Conservation (phyloP, 2,329 filamentous ascomycete genomes). For the Diplocarpon mali region DNA sequence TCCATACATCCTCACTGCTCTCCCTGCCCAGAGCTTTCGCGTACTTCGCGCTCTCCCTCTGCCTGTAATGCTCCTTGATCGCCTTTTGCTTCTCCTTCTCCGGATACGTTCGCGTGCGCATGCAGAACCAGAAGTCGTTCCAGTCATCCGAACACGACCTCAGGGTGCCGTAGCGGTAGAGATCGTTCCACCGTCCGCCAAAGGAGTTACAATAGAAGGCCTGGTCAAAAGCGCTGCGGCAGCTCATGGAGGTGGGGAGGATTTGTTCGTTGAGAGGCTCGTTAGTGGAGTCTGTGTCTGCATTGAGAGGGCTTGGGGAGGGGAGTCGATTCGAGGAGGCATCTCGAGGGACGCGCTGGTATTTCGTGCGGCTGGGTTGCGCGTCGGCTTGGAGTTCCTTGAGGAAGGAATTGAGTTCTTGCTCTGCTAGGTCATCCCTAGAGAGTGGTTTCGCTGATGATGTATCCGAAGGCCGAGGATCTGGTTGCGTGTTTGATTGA, state of each 20-base stretch:
- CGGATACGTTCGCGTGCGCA: constrained; percentile 61
- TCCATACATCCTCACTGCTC: constrained; percentile 89
- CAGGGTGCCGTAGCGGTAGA: constrained; percentile 77
- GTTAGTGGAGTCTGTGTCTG: neutral
- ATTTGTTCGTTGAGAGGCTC: constrained; percentile 52
- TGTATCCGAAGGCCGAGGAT: constrained; percentile 9
- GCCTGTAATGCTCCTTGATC: constrained; percentile 28
- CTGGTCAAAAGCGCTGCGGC: constrained; percentile 79
- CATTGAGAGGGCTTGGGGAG: constrained; percentile 3
- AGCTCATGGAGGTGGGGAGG: constrained; percentile 76
- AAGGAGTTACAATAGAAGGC: constrained; percentile 91
- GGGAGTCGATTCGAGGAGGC: constrained; percentile 8
- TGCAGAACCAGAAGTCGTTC: constrained; percentile 96
- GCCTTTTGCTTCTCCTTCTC: constrained; percentile 44
- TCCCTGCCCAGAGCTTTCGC: constrained; percentile 55
- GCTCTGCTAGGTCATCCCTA: constrained; percentile 25
- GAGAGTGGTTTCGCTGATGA: constrained; percentile 15
- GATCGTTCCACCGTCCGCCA: constrained; percentile 80
- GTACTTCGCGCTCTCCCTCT: constrained; percentile 45
- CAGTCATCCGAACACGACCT: constrained; percentile 74
- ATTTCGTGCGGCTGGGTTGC: constrained; percentile 19
- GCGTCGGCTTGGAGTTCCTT: constrained; percentile 24
- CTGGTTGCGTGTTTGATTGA: constrained; percentile 12
- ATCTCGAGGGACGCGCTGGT: constrained; percentile 18
- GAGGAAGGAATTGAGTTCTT: constrained; percentile 27